Evolutionary conservation across 1,284 basidiomycete species (phyloP), one percentile per base, ranked within the genome.

Genomic region (Boletus semigastroideus): DNA sequence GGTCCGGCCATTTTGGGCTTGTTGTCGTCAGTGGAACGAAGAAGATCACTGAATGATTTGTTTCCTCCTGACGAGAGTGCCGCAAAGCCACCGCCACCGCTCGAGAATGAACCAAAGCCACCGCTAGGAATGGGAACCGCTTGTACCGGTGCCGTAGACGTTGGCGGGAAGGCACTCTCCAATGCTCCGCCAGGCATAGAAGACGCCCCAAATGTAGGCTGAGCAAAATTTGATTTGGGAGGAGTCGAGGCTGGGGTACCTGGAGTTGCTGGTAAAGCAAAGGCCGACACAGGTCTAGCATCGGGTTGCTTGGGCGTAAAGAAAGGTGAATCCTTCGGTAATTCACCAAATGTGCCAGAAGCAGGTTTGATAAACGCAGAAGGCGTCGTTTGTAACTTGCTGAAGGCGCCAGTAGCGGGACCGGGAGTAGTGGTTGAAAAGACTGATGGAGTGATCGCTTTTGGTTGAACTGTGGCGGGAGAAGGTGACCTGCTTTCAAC

Each of bases 271-370:
- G 68, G 48, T 19, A 61, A 57, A 42, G 65, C 58, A 57, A 80
- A 76, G 1, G 68, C 74, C 16, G 74, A 72, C 12, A 67, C 62
- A 10, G 65, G 55, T 33, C 68, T 59, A 1, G 68, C 48, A 38
- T 67, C 71, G 1, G 68, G 52, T 33, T 70, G 63, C 43, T 72
- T 68, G 3, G 73, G 59, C 31, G 78, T 77, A 62, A 78, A 76
- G 68, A 84, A 86, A 1, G 83, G 82, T 2, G 84, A 86, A 17
- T 69, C 63, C 19, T 63, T 63, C 28, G 64, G 60, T n/a, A 64
- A 50, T 20, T 62, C 62, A 33, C 57, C 62, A 17, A 75, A 71
- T 56, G 73, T 72, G 1, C 77, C 77, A 31, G 69, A 54, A 5
- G 72, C 64, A 10, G 76, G 67, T 51, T 72, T 74, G 27, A 69